Base-by-base conservation (phyloP, 2,329 filamentous ascomycete species). In the Eurotiales sp. region DNA sequence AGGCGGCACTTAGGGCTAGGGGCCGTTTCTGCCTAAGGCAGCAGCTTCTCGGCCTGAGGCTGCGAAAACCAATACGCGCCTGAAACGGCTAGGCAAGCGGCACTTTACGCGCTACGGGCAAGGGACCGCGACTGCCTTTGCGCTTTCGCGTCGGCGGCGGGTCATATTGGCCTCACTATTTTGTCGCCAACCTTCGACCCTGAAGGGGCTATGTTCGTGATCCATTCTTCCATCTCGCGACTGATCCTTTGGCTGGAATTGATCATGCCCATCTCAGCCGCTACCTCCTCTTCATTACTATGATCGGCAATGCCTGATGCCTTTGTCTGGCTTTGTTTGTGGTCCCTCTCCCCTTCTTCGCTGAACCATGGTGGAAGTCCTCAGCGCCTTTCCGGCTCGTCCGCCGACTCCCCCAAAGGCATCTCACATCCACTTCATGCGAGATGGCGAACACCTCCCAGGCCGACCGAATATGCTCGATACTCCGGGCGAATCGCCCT, bases 371-470 rank as follows among this genome's bases (percentile, higher is more conserved):
- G 69, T 71, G 57, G 69, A 72, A 57, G 64, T 64, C 50, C 70
- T 79, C 60, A 69, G 75, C 52, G 67, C 68, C 58, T 67, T 80
- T 58, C 72, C 76, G 61, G 67, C 70, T 65, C 76, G 77, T 60
- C 79, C 78, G 55, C 79, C 79, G 15, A 82, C 78, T 61, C 79
- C 80, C 58, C 80, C 79, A 32, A 75, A 74, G 68, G 65, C 63
- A 57, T 59, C 62, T 55, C 64, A 61, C 54, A 52, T 57, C 40
- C 51, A 61, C 47, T 55, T 58, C 51, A 17, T 41, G 36, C 61
- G 46, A 41, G 64, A 67, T 40, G 58, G 61, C 51, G 60, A 76
- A 73, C 57, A 71, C 51, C 64, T 65, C 50, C 66, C 70, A 25
- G 65, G 68, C 41, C 70, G 66, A 23, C 58, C 63, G 27, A 49